phyloP scores from a whole-genome alignment of 345 rosid species.

The Triadica sebifera region DNA sequence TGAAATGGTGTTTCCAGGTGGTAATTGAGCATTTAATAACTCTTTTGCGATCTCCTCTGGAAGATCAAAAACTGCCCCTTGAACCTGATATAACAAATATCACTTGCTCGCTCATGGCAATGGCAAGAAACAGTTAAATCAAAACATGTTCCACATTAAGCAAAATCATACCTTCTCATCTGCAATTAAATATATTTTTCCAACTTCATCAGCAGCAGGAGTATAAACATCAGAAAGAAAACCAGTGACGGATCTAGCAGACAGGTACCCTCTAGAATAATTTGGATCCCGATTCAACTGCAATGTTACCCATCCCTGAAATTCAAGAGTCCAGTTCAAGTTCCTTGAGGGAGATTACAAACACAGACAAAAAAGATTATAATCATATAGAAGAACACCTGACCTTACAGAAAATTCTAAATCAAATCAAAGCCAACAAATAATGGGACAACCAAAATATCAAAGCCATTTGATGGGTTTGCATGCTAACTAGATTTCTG shows the following conservation, averaged over 20 bases:
- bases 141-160: conserved; percentile 2
- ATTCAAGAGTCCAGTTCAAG: conserved; percentile 7
- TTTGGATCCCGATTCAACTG: conserved; percentile 78
- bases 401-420: neutral
- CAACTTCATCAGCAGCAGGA: conserved; percentile 86
- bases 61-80: conserved; percentile 95
- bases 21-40: conserved; percentile 63
- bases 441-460: neutral
- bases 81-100: conserved; percentile 54
- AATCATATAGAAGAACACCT: neutral
- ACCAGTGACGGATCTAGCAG: conserved; percentile 89
- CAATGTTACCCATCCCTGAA: conserved; percentile 87
- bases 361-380: neutral
- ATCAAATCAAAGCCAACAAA: neutral
- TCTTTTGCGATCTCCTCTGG: conserved; percentile 90
- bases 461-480: neutral
- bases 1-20: conserved; percentile 72
- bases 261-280: conserved; percentile 61
- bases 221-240: conserved; percentile 85
- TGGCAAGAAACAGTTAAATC: neutral
- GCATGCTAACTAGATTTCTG: neutral
- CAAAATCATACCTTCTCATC: conserved; percentile 66
- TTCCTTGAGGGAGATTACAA: conserved; percentile 8
- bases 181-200: conserved; percentile 80
- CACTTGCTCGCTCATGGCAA: conserved; percentile 14